Evolutionary conservation across 805 yeast species (phyloP).

Genomic region (Maudiozyma saulgeensis): DNA sequence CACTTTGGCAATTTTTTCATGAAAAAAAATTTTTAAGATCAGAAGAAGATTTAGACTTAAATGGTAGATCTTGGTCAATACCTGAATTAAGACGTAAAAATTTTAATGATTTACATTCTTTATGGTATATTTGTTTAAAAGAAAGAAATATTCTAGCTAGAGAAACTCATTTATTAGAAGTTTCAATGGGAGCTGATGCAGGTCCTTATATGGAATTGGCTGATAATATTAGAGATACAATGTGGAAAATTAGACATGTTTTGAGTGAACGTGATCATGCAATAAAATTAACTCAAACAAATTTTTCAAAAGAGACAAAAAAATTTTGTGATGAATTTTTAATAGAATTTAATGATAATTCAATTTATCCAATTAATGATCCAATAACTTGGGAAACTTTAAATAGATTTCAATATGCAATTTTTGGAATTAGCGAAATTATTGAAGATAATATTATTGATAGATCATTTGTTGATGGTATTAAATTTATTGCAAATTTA

Average conservation of each 20-base stretch:
- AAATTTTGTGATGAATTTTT: slow-evolving; percentile 38
- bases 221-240: slow-evolving; percentile 45
- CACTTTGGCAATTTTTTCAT: slow-evolving; percentile 86
- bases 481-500: slow-evolving; percentile 58
- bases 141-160: slow-evolving; percentile 74
- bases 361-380: slow-evolving; percentile 44
- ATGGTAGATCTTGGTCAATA: slow-evolving; percentile 75
- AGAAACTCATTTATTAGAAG: slow-evolving; percentile 47
- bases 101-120: slow-evolving; percentile 80
- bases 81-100: slow-evolving; percentile 85
- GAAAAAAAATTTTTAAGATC: slow-evolving; percentile 54
- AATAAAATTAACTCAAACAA: slow-evolving; percentile 46
- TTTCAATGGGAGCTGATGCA: slow-evolving; percentile 30
- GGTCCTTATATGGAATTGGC: slow-evolving; percentile 29
- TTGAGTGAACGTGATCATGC: slow-evolving; percentile 77
- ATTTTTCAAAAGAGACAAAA: slow-evolving; percentile 34
- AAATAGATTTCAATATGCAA: slow-evolving; percentile 68
- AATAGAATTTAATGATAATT: slow-evolving; percentile 30
- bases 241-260: slow-evolving; percentile 79
- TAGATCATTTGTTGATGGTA: slow-evolving; percentile 53
- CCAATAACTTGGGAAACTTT: slow-evolving; percentile 56
- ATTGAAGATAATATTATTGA: slow-evolving; percentile 52
- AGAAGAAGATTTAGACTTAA: slow-evolving; percentile 40
- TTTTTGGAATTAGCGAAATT: slow-evolving; percentile 73
- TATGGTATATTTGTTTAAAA: slow-evolving; percentile 82